phyloP scores from a whole-genome alignment of 23 red algal species.

The Gracilaria vermiculophylla region DNA sequence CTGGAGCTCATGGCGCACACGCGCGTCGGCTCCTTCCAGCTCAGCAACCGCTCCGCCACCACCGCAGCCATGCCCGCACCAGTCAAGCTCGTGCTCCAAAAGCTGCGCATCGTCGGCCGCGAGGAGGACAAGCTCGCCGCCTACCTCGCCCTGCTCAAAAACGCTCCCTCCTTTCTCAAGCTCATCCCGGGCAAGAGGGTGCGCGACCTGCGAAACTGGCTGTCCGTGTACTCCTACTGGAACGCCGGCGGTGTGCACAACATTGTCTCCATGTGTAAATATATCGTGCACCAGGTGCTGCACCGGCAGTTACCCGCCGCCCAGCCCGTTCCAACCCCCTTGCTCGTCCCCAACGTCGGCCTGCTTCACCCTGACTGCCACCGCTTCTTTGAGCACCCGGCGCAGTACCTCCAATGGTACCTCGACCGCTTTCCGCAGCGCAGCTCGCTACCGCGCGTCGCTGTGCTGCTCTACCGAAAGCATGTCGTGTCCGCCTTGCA shows the following conservation, averaged over 20 bases:
- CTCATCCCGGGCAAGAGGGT: constrained; percentile 37
- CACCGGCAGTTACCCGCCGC: background rate
- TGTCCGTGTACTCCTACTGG: constrained; percentile 72
- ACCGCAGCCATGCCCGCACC: background rate
- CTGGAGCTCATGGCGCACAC: constrained; percentile 71
- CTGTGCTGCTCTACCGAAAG: constrained; percentile 69
- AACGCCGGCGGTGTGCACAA: constrained; percentile 70
- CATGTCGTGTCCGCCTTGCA: constrained; percentile 60
- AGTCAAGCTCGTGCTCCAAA: background rate
- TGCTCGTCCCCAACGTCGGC: background rate
- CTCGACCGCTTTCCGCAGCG: background rate
- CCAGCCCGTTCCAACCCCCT: background rate
- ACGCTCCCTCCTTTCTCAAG: constrained; percentile 47
- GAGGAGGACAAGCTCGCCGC: constrained; percentile 79
- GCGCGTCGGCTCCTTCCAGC: constrained; percentile 48
- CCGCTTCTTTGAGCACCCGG: constrained; percentile 37
- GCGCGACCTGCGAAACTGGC: constrained; percentile 66
- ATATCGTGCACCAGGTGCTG: constrained; percentile 51
- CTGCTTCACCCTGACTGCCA: constrained; percentile 27
- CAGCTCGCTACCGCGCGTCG: constrained; percentile 8
- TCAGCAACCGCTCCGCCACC: background rate
- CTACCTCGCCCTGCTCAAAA: constrained; percentile 67
- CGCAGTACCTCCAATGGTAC: constrained; percentile 66
- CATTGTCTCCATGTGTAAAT: constrained; percentile 60
- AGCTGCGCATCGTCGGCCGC: constrained; percentile 39